Evolutionary conservation across 352 stramenopile species (phyloP).

Genomic region (Phytophthora tubulina): DNA sequence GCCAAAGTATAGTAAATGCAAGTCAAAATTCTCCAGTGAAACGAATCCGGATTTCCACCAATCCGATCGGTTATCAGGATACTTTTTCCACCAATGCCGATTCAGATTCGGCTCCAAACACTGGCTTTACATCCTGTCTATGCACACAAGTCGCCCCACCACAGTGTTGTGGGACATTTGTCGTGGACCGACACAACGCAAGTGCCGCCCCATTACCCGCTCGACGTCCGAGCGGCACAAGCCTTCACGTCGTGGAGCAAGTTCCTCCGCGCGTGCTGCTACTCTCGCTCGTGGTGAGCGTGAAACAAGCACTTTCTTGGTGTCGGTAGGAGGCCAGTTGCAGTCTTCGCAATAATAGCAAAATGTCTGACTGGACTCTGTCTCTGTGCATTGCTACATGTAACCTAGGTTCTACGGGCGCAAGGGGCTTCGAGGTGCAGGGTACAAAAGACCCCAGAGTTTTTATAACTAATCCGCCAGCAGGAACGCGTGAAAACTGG

Average conservation of each 20-base stretch:
- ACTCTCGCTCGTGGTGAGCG: slow-evolving; percentile 15
- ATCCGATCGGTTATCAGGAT: slow-evolving; percentile 12
- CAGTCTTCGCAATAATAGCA: slow-evolving; percentile 6
- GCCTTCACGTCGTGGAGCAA: slow-evolving; percentile 10
- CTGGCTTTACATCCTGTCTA: slow-evolving; percentile 32
- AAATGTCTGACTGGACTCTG: slow-evolving; percentile 9
- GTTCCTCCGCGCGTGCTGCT: background rate
- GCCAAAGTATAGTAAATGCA: slow-evolving; percentile 11
- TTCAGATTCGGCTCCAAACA: slow-evolving; percentile 11
- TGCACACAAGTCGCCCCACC: slow-evolving; percentile 24
- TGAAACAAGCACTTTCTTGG: slow-evolving; percentile 9
- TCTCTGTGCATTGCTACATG: background rate
- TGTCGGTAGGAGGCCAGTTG: slow-evolving; percentile 27
- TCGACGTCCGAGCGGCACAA: slow-evolving; percentile 13
- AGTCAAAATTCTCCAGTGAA: slow-evolving; percentile 19
- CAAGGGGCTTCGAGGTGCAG: background rate
- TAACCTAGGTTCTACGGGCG: slow-evolving; percentile 14
- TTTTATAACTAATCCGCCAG: slow-evolving; percentile 10
- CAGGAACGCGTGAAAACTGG: slow-evolving; percentile 2
- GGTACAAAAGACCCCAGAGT: background rate
- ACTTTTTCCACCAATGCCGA: slow-evolving; percentile 25
- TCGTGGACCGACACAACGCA: slow-evolving; percentile 14
- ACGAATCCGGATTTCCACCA: slow-evolving; percentile 16
- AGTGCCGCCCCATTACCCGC: slow-evolving; percentile 17
- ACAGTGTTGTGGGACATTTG: slow-evolving; percentile 39